A percentile compares a stretch with the other conserved stretches of the same genome.
Conservation (phyloP, 805 yeast genomes). For the Cyberlindnera nakhonratchasimensis region DNA sequence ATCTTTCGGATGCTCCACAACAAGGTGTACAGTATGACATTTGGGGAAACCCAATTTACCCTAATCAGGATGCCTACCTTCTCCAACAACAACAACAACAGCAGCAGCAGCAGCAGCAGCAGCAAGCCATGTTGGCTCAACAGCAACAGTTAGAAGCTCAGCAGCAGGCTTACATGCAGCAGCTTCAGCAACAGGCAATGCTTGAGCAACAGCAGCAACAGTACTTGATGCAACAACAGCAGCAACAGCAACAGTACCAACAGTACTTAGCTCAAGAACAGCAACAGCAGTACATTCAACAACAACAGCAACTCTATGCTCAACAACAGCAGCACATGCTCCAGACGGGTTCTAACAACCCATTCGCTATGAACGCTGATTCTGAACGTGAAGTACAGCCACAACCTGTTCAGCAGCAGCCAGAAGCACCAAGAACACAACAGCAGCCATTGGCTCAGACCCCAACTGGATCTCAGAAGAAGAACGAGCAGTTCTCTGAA, state of each 20-base stretch:
- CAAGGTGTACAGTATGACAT: constrained; percentile 22
- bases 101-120: constrained; percentile 20
- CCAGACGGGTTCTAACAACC: constrained; percentile 74
- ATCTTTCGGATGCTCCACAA: constrained; percentile 39
- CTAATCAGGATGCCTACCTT: constrained; percentile 18
- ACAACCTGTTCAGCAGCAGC: constrained; percentile 6
- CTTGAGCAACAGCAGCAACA: constrained; percentile 35
- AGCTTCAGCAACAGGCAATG: constrained; percentile 21
- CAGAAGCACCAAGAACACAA: constrained; percentile 25
- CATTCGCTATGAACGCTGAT: constrained; percentile 51
- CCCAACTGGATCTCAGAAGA: constrained; percentile 51
- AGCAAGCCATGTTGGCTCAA: constrained; percentile 12
- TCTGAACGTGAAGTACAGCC: constrained; percentile 1
- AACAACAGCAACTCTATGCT: too few relatives aligned
- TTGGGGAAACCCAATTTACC: constrained; percentile 30
- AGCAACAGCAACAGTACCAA: constrained; percentile 10
- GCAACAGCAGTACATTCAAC: constrained; percentile 7
- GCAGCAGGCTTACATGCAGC: constrained; percentile 19
- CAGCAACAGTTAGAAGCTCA: constrained; percentile 9
- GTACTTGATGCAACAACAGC: constrained; percentile 32
- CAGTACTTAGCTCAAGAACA: constrained; percentile 19
- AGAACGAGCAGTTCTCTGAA: constrained; percentile 61
- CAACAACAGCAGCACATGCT: constrained; percentile 51
- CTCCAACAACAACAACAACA: constrained; percentile 19
- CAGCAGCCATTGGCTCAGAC: constrained; percentile 39